Base-by-base conservation (phyloP, 768 basidiomycete species). In the Russula brevipes region DNA sequence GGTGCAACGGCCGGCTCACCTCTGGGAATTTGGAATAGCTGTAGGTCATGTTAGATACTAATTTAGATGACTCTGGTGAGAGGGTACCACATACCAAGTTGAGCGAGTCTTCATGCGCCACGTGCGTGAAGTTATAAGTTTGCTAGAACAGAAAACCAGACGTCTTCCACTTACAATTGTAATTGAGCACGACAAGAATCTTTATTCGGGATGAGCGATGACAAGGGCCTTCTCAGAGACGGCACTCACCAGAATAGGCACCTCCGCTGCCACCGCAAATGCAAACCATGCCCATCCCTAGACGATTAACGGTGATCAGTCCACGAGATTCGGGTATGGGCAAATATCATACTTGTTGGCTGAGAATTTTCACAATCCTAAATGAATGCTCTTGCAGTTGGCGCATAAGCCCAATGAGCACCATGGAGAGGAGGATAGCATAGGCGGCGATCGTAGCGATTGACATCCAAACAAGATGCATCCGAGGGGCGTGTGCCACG, bases 211-310 rank as follows among this genome's bases (percentile, higher is more conserved):
- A 9, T 51, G 35, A 57, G 41, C 30, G 12, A 17, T 8, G 50
- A 39, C 8, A 10, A 33, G 12, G 1, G 5, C 16, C 14, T 6
- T 36, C 35, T 8, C 3, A 16, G 12, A 30, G 12, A 41, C 5
- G 0, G 12, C 33, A 52, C 61, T 16, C 4, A 56, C 61, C 39
- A 62, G 55, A 46, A 50, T 52, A 39, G 61, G 61, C 50, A 57
- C 49, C 61, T 62, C 61, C 14, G 55, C 55, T 2, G 12, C 61
- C 12, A 62, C 55, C 2, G 61, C 61, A 41, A 62, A 46, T 5
- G 55, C 61, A 52, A 62, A 52, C 61, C 61, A 62, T 52, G 31
- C 31, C 55, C 61, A 62, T 33, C 61, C 61, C 61, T 62, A 62
- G 49, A 45, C 10, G 24, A 4, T 36, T 16, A 38, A 24, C 5